Evolutionary conservation across 257 asterid species (phyloP), one percentile per base, ranked within the genome.

Genomic region (Perilla frutescens): DNA sequence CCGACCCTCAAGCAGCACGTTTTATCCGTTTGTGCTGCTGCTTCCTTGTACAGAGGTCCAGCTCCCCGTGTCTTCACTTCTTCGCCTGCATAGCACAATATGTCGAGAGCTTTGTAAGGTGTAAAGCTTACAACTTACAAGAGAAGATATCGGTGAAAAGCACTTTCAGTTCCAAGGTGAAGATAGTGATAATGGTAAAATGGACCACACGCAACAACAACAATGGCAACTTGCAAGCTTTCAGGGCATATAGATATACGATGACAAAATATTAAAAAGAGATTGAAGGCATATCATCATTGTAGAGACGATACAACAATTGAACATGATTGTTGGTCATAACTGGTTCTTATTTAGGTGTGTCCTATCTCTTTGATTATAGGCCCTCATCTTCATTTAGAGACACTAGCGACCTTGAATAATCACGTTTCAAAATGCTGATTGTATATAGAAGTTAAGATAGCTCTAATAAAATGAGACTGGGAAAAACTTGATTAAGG

Each of bases 11-110:
- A 56, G 68, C 50, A 70, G 65, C 70, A 67, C 64, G 55, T 34
- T 47, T 10, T n/a, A 65, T 62, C 50, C 50, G 62, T 48, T 72
- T 64, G 26, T 20, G 26, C 55, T 34, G 84, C 83, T 59, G 44
- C 75, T 36, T 26, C 74, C 29, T 54, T 20, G 39, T 40, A 56
- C 69, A 50, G 62, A 39, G 26, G 37, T 72, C 70, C 63, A 67
- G 63, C 39, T 71, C 61, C 61, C 67, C 20, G 5, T 7, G 11
- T 34, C 69, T 72, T 84, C 76, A 88, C 68, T 82, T 84, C 82
- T 86, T 88, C 4, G 93, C 91, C 93, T 88, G 89, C 32, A 65
- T 15, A 71, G 58, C 8, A 58, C 6, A 4, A 47, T 31, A 15
- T 3, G 66, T 1, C 12, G 13, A 31, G 15, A 57, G 37, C 39